Percentiles rank a stretch among this genome's conserved stretches.
phyloP scores from a whole-genome alignment of 805 yeast species.

The Yamadazyma sp. region DNA sequence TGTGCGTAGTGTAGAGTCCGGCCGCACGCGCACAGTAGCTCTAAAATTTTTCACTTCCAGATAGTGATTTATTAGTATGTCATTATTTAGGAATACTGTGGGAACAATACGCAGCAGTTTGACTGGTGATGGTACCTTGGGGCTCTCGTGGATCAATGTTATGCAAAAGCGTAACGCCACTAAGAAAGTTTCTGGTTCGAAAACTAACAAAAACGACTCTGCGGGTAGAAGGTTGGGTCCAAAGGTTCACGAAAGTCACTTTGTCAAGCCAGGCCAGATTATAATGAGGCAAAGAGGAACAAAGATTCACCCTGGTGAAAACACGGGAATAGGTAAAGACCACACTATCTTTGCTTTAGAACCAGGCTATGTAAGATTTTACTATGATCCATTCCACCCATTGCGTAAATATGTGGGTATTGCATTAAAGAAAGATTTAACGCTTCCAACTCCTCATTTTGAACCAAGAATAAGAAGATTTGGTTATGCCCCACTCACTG shows the following conservation, averaged over 20 bases:
- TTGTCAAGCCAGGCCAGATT: slow-evolving; percentile 80
- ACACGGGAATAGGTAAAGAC: slow-evolving; percentile 86
- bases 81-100: slow-evolving; percentile 5
- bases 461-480: slow-evolving; percentile 85
- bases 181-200: slow-evolving; percentile 93
- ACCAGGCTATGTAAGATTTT: slow-evolving; percentile 90
- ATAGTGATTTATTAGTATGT: not conserved
- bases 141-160: not conserved
- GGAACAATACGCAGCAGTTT: slow-evolving; percentile 1
- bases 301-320: slow-evolving; percentile 90
- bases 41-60: slow-evolving; percentile 10
- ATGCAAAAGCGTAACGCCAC: slow-evolving; percentile 80
- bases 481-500: slow-evolving; percentile 60
- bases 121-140: not conserved
- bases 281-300: slow-evolving; percentile 95
- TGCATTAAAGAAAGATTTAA: slow-evolving; percentile 61
- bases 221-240: slow-evolving; percentile 94
- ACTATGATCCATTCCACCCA: slow-evolving; percentile 95
- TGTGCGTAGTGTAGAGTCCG: not conserved
- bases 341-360: slow-evolving; percentile 89
- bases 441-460: slow-evolving; percentile 86
- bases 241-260: slow-evolving; percentile 77
- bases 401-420: slow-evolving; percentile 87
- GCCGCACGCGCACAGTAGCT: not conserved
- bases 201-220: slow-evolving; percentile 89